phyloP scores from a whole-genome alignment of 371 early-diverging fungal genomes.

The Basidiobolus meristosporus region DNA sequence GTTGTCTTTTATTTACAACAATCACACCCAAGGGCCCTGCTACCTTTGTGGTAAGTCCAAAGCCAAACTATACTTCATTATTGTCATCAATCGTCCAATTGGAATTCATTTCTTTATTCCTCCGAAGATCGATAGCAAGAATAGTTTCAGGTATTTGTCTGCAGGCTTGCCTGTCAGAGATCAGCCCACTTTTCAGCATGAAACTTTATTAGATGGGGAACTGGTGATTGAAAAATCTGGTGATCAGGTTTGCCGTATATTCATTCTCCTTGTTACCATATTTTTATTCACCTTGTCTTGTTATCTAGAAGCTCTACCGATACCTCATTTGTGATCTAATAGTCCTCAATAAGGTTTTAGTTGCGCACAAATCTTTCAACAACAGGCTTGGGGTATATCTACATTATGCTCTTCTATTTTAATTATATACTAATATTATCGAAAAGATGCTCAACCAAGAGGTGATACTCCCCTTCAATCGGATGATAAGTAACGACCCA shows the following conservation, averaged over 20 bases:
- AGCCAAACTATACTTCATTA: no score
- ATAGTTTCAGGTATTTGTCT: slow-evolving; percentile 27
- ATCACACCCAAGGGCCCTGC: slow-evolving; percentile 22
- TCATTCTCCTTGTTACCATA: no score
- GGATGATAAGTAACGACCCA: slow-evolving; percentile 6
- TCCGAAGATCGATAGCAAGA: slow-evolving; percentile 36
- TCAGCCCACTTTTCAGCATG: slow-evolving; percentile 23
- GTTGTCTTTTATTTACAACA: slow-evolving; percentile 39
- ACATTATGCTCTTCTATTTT: neutral
- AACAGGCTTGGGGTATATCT: slow-evolving; percentile 35
- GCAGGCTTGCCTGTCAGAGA: slow-evolving; percentile 21
- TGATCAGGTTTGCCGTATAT: slow-evolving; percentile 13
- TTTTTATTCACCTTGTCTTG: neutral
- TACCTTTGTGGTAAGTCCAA: slow-evolving; percentile 26
- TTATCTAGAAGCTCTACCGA: slow-evolving; percentile 20
- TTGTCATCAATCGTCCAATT: neutral
- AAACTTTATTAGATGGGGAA: slow-evolving; percentile 62
- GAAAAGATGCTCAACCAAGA: slow-evolving; percentile 29
- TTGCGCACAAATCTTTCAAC: slow-evolving; percentile 28
- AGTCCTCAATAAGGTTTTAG: slow-evolving; percentile 21
- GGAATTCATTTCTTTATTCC: neutral
- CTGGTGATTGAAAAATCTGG: slow-evolving; percentile 30
- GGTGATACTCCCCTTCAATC: slow-evolving; percentile 28
- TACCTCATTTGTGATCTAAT: slow-evolving; percentile 46
- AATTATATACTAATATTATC: neutral